Base-by-base conservation (phyloP, 2,329 filamentous ascomycete genomes). In the Beauveria caledonica region DNA sequence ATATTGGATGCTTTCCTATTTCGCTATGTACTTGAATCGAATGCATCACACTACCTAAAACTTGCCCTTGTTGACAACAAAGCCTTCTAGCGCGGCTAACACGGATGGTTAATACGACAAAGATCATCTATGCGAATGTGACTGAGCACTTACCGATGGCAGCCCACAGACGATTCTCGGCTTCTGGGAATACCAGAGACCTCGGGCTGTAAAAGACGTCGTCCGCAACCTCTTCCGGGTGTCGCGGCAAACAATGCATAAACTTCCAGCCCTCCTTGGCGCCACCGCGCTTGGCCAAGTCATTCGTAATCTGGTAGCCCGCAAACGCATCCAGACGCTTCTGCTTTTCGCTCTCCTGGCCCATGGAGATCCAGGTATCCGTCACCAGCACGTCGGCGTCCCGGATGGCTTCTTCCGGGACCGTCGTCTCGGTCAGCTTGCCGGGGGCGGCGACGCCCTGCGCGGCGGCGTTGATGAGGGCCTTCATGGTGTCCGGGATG, bases 281-380 rank as follows among this genome's bases (percentile, higher is more conserved):
- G 21, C 91, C 92, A 48, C 92, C 92, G 54, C 86, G 82, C 74
- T 87, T 83, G 1, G 92, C 93, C 66, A 99, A 79, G 48, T 94
- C 89, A 52, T 86, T 83, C 3, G 93, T 97, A 69, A 99, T 89
- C 72, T 97, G 93, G 76, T 92, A 99, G 15, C 93, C 92, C 33
- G 83, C 82, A 72, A 99, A 99, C 2, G 86, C 91, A 70, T 87
- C 84, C 62, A 97, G 72, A 55, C 90, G 81, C 78, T 88, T 88
- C 66, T 86, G 80, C 44, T 86, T 80, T 74, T 99, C 94, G 60
- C 84, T 85, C 74, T 99, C 94, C 75, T 97, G 93, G 51, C 94
- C 94, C 94, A 99, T 99, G 1, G 91, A 96, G 36, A 99, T 84
- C 94, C 94, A 99, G 1, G 94, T 99, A 70, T 99, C 94, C 1